These are phyloP conservation scores for Torulaspora microellipsoides DNA, from an alignment of 805 yeast genomes.

Conservation along the genomic window DNA sequence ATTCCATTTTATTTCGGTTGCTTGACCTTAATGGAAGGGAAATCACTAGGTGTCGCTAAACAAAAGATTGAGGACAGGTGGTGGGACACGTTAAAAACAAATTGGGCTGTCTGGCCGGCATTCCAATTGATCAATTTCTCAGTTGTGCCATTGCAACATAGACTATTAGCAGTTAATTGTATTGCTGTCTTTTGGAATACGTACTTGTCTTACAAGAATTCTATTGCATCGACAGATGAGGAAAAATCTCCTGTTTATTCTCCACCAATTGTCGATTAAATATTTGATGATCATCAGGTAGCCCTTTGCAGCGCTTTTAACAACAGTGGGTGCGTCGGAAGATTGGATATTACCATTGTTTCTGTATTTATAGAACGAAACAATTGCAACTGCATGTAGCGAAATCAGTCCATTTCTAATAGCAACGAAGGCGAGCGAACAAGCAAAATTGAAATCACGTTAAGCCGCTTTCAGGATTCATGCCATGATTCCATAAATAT, in stretches of 20 bases:
- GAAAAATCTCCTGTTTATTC: constrained; percentile 32
- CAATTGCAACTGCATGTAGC: too few relatives aligned
- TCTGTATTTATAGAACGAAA: too few relatives aligned
- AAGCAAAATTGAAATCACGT: too few relatives aligned
- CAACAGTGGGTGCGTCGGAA: too few relatives aligned
- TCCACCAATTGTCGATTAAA: constrained; percentile 40
- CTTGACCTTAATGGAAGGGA: constrained; percentile 64
- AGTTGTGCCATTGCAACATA: constrained; percentile 64
- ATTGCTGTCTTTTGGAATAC: constrained; percentile 83
- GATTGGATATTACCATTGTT: too few relatives aligned
- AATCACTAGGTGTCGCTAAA: constrained; percentile 38
- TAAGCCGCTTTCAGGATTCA: too few relatives aligned
- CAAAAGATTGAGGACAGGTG: constrained; percentile 47
- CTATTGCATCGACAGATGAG: constrained; percentile 26
- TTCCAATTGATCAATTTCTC: constrained; percentile 78
- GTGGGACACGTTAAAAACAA: constrained; percentile 64
- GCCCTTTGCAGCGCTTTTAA: too few relatives aligned
- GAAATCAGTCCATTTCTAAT: too few relatives aligned
- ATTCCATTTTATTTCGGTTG: constrained; percentile 66
- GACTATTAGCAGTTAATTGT: constrained; percentile 64
- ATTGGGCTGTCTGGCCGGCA: constrained; percentile 88
- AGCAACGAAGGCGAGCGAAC: too few relatives aligned
- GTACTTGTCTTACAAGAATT: constrained; percentile 60
- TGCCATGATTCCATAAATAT: too few relatives aligned
- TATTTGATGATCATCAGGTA: too few relatives aligned